These are phyloP conservation scores for Coemansia umbellata DNA, from an alignment of 192 early-diverging fungal genomes.

Conservation along the genomic window DNA sequence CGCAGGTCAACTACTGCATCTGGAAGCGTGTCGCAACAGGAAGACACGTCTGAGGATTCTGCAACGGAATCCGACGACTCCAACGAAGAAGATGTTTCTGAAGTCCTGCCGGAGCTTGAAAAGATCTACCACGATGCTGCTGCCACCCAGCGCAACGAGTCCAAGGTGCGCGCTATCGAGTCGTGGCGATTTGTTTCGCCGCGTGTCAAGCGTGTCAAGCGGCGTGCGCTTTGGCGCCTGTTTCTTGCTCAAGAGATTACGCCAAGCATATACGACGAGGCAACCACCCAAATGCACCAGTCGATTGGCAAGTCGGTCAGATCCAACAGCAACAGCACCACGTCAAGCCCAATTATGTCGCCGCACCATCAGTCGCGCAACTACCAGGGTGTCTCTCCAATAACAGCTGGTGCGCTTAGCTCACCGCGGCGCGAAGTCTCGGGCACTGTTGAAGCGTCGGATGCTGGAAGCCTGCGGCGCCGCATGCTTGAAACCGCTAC, in stretches of 20 bases:
- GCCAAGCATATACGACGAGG: slow-evolving; percentile 29
- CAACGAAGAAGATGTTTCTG: slow-evolving; percentile 1
- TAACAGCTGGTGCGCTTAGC: background rate
- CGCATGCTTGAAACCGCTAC: slow-evolving; percentile 19
- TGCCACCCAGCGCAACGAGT: slow-evolving; percentile 15
- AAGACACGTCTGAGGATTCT: background rate
- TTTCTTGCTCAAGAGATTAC: slow-evolving; percentile 51
- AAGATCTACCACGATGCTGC: slow-evolving; percentile 17
- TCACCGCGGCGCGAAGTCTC: background rate
- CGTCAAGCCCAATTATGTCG: slow-evolving; percentile 12
- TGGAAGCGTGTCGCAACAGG: background rate
- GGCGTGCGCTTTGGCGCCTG: slow-evolving; percentile 45
- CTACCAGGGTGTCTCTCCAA: background rate
- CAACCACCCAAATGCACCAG: background rate
- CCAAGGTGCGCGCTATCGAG: slow-evolving; percentile 28
- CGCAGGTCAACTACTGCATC: background rate
- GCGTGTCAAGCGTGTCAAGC: slow-evolving; percentile 46
- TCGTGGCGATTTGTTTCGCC: slow-evolving; percentile 46
- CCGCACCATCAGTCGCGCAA: background rate
- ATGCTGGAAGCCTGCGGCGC: slow-evolving; percentile 13
- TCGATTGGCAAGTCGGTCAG: background rate
- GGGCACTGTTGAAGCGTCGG: background rate
- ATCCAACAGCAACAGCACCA: slow-evolving; percentile 1
- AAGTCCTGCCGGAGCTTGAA: background rate
- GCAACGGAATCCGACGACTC: slow-evolving; percentile 1